Evolutionary conservation across 768 basidiomycete genomes (phyloP).

Genomic region (Guyanaporus albipodus): DNA sequence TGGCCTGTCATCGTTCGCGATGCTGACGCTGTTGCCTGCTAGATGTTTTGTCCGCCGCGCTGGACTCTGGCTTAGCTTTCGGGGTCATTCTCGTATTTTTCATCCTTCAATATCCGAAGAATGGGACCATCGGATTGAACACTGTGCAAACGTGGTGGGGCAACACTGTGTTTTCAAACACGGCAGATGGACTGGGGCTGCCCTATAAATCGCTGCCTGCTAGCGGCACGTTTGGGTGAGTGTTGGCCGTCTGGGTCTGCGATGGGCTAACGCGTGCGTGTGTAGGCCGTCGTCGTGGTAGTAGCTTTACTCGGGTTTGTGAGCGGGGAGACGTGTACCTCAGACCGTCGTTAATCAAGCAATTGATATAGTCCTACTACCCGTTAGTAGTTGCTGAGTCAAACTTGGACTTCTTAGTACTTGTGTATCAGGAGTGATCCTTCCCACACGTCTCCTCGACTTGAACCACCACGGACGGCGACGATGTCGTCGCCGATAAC

Average conservation of each 20-base stretch:
- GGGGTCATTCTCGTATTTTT: constrained; percentile 56
- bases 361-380: no score
- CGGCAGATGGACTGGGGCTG: constrained; percentile 14
- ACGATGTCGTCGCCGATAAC: neutral
- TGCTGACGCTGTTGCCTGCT: constrained; percentile 15
- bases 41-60: constrained; percentile 67
- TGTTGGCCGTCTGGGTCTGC: neutral
- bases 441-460: constrained; percentile 2
- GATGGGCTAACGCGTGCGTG: neutral
- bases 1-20: neutral
- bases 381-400: no score
- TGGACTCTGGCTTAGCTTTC: constrained; percentile 68
- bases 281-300: constrained; percentile 14
- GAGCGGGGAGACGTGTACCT: no score
- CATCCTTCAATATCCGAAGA: constrained; percentile 57
- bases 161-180: constrained; percentile 41
- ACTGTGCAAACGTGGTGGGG: constrained; percentile 70
- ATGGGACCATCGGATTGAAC: constrained; percentile 54
- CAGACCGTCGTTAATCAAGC: no score
- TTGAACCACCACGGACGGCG: neutral
- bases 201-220: constrained; percentile 10
- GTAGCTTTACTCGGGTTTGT: no score
- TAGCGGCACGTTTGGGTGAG: constrained; percentile 29
- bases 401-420: no score
- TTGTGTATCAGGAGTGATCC: no score